Evolutionary conservation across 192 early-diverging fungal genomes (phyloP), one percentile per base, ranked within the genome.

Genomic region (Pilaira anomala): DNA sequence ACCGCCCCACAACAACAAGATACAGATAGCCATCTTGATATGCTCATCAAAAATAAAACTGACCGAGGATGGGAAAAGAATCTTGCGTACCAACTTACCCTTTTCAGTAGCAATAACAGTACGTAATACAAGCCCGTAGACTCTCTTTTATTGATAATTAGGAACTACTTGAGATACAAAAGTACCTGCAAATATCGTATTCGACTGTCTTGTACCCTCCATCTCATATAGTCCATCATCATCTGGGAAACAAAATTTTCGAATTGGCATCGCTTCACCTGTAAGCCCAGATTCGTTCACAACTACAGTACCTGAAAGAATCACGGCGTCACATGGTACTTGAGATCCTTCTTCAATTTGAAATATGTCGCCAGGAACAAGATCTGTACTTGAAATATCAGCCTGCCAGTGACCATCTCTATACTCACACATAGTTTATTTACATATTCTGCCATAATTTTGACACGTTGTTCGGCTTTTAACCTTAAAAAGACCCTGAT

Each of bases 41-140:
- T 91, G 88, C 77, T 91, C 88, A 61, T 84, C 80, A 67, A 92
- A 92, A 19, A 90, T 83, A 68, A 91, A 91, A 41, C 83, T 84
- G 68, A 89, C 77, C 19, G 79, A 69, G 16, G 71, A 70, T 8
- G 87, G 90, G 76, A 80, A 89, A 51, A 92, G 66, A 60, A 92
- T 92, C 68, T 88, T 84, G 67, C 87, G 83, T 57, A 92, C 80
- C 60, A 92, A 75, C 58, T 66, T 66, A 28, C 90, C 90, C 73
- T 88, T 87, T 54, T 82, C 75, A 3, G 84, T 92, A 13, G 65
- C 45, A 3, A 85, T 84, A 48, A 88, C 85, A 14, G 89, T 91
- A 28, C 74, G 64, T 3, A 88, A 69, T 7, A 88, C 84, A 6
- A 90, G 56, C 39, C 80, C 83, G 19, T 76, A 79, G n/a, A 82